Conservation (phyloP, 345 rosid species). For the Aethionema arabicum region DNA sequence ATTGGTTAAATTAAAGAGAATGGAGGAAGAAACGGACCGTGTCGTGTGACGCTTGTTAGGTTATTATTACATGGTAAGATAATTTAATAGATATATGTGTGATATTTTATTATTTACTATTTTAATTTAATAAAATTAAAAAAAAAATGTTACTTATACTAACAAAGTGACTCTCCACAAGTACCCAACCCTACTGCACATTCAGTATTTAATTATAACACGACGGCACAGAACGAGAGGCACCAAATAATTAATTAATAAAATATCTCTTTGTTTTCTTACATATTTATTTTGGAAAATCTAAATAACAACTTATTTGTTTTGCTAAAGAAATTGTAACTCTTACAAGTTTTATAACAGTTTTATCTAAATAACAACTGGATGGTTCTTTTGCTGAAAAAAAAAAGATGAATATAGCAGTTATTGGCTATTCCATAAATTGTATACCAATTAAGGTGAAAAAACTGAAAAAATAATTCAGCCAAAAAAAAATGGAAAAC, state of each 20-base stretch:
- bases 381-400: no score
- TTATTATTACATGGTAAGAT: slow-evolving; percentile 21
- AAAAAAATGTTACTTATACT: not conserved
- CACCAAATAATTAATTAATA: not conserved
- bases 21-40: slow-evolving; percentile 37
- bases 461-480: no score
- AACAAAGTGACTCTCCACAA: slow-evolving; percentile 32
- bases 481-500: no score
- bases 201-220: slow-evolving; percentile 31
- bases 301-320: no score
- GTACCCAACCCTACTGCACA: slow-evolving; percentile 37
- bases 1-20: not conserved
- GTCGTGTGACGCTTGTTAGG: slow-evolving; percentile 40
- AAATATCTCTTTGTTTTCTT: no score
- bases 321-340: no score
- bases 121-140: not conserved
- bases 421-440: no score
- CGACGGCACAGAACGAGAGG: slow-evolving; percentile 41
- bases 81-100: not conserved
- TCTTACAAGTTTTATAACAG: no score
- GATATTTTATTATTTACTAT: not conserved
- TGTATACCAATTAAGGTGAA: no score
- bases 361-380: no score
- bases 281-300: no score
- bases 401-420: no score